Percentiles rank a stretch among this genome's conserved stretches.
Evolutionary conservation across 2,329 filamentous ascomycete genomes (phyloP).

Genomic region (Hypocrella siamensis): DNA sequence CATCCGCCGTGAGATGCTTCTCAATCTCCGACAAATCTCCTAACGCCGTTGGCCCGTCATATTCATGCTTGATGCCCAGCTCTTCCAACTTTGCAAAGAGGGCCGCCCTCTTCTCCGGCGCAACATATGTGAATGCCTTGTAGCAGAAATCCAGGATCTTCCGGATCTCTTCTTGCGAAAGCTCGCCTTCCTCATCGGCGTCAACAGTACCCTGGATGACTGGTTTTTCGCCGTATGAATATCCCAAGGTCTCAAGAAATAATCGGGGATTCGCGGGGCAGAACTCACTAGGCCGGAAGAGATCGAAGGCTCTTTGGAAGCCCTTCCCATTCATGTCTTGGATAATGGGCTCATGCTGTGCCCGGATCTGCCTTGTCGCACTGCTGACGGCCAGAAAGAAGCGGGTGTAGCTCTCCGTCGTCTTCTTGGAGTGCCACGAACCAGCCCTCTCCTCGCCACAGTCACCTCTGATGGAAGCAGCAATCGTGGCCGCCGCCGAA

Average conservation of each 20-base stretch:
- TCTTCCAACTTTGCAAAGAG: conserved; percentile 7
- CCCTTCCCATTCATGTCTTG: conserved; percentile 23
- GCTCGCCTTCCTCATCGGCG: conserved; percentile 8
- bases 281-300: conserved; percentile 23
- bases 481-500: conserved; percentile 28
- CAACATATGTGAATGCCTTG: conserved; percentile 12
- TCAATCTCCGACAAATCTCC: neutral
- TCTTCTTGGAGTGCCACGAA: conserved; percentile 27
- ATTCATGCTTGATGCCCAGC: neutral
- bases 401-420: conserved; percentile 27
- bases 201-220: conserved; percentile 23
- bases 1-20: conserved; percentile 4
- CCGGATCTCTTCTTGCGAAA: conserved; percentile 14
- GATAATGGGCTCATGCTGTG: conserved; percentile 21
- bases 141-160: conserved; percentile 18
- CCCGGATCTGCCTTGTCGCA: conserved; percentile 21
- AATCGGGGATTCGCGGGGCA: too few relatives aligned
- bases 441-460: conserved; percentile 18
- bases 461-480: conserved; percentile 21
- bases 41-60: neutral
- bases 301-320: conserved; percentile 26
- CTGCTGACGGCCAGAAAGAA: conserved; percentile 20
- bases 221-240: too few relatives aligned
- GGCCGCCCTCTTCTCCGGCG: conserved; percentile 4
- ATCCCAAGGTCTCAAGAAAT: neutral